Base-by-base conservation (phyloP, 768 basidiomycete genomes). In the Suillus fuscotomentosus region DNA sequence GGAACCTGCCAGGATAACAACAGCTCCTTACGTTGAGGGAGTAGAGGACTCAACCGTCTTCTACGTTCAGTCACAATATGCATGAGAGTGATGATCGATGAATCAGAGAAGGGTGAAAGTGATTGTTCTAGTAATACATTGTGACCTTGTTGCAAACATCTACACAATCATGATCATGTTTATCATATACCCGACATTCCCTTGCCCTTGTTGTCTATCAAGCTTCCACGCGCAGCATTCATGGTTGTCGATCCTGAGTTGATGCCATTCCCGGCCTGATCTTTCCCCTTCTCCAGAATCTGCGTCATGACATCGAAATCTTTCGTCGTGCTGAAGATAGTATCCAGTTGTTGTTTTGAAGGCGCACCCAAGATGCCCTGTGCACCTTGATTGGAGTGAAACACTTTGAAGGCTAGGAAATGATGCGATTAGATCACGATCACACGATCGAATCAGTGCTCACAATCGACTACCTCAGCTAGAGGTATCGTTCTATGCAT, bases 331-430 rank as follows among this genome's bases (percentile, higher is more conserved):
- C 81, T 86, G 68, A 96, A 95, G 42, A 79, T 79, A 62, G 77
- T 89, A 50, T 94, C 91, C 63, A 96, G 86, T 70, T 93, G 88
- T 73, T 95, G 94, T 57, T 90, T 87, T n/a, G 92, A 94, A 13
- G 91, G 82, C 60, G 82, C 80, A 34, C 87, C 85, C 43, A 93
- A 83, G 61, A 87, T 74, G n/a, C 93, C 94, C 76, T 95, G 92
- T 5, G 83, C 75, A 14, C 93, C 94, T 74, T 93, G 91, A 27
- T 76, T 75, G 22, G 92, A 89, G 72, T 83, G 79, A 75, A 89
- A 90, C 63, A 95, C 79, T 42, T 82, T 70, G 80, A 90, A 95
- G 3, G 91, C 92, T 92, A 67, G 41, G 22, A 42, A 45, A 42
- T 9, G 56, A 27, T 61, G 27, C 3, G 22, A 48, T 53, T 36